Evolutionary conservation across 495 filamentous ascomycete genomes (phyloP).

Genomic region (Daldinia vernicosa): DNA sequence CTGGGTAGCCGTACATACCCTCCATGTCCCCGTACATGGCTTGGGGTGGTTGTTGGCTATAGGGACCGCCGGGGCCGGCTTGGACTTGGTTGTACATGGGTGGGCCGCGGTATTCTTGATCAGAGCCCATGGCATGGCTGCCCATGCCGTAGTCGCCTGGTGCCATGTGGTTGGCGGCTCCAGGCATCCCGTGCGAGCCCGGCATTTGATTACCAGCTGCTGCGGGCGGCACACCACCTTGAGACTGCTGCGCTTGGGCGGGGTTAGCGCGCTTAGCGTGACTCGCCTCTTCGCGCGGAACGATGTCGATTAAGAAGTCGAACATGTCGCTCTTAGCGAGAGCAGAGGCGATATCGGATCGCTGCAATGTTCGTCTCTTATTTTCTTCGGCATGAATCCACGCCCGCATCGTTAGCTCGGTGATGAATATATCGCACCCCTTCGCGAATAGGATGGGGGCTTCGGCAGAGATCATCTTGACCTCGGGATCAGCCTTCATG

Average conservation of each 20-base stretch:
- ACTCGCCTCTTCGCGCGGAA: conserved; percentile 91
- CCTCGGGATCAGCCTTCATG: conserved; percentile 99
- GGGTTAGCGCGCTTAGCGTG: conserved; percentile 79
- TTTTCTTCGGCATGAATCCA: conserved; percentile 99
- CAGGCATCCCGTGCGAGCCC: conserved; percentile 66
- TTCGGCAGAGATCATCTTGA: conserved; percentile 99
- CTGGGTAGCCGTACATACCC: conserved; percentile 83
- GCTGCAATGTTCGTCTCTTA: conserved; percentile 93
- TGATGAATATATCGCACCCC: conserved; percentile 99
- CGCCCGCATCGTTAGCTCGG: conserved; percentile 98
- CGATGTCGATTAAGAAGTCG: conserved; percentile 99
- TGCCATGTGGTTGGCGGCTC: conserved; percentile 71
- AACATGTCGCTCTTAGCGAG: conserved; percentile 99
- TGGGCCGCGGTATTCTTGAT: conserved; percentile 81
- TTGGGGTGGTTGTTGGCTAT: conserved; percentile 73
- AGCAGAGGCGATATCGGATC: conserved; percentile 94
- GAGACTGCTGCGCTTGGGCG: conserved; percentile 54
- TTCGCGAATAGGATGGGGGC: conserved; percentile 98
- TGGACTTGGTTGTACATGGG: conserved; percentile 86
- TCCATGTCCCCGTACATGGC: conserved; percentile 81
- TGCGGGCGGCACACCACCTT: conserved; percentile 58
- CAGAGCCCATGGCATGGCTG: conserved; percentile 69
- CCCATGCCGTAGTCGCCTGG: conserved; percentile 72
- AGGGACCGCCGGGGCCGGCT: conserved; percentile 70
- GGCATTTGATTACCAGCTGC: conserved; percentile 64